Evolutionary conservation across 139 green algal genomes (phyloP).

Genomic region (Haematococcus sp.): DNA sequence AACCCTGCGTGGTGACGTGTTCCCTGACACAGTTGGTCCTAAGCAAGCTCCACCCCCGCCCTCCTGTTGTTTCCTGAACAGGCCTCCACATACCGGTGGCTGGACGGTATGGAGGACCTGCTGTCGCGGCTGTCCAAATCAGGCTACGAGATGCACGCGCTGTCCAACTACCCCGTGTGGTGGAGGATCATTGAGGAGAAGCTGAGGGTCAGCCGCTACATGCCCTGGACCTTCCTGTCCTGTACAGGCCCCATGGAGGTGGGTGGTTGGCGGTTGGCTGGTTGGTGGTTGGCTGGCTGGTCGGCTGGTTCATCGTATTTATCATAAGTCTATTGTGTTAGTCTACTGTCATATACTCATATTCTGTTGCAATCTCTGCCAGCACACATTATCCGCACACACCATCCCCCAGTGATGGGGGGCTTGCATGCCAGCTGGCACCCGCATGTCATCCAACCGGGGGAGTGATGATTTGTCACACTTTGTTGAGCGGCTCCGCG

Average conservation of each 20-base stretch:
- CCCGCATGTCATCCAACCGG: neutral
- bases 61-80: slow-evolving; percentile 2
- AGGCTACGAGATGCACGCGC: slow-evolving; percentile 66
- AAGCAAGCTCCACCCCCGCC: too few relatives aligned
- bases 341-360: too few relatives aligned
- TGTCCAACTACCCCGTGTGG: slow-evolving; percentile 82
- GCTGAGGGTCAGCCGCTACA: slow-evolving; percentile 61
- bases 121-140: slow-evolving; percentile 49
- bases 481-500: slow-evolving; percentile 22
- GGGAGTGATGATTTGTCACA: slow-evolving; percentile 33
- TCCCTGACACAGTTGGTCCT: too few relatives aligned
- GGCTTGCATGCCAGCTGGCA: neutral
- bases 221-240: slow-evolving; percentile 85
- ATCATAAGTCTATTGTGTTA: neutral
- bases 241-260: slow-evolving; percentile 73
- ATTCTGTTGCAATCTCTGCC: neutral
- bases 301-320: neutral
- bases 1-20: too few relatives aligned
- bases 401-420: neutral
- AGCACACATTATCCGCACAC: neutral
- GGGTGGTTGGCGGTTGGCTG: neutral
- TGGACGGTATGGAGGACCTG: slow-evolving; percentile 79
- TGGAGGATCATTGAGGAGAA: slow-evolving; percentile 78
- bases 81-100: slow-evolving; percentile 58
- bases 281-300: neutral